Evolutionary conservation across 768 basidiomycete species (phyloP).

Genomic region (Boletus subparvulus): DNA sequence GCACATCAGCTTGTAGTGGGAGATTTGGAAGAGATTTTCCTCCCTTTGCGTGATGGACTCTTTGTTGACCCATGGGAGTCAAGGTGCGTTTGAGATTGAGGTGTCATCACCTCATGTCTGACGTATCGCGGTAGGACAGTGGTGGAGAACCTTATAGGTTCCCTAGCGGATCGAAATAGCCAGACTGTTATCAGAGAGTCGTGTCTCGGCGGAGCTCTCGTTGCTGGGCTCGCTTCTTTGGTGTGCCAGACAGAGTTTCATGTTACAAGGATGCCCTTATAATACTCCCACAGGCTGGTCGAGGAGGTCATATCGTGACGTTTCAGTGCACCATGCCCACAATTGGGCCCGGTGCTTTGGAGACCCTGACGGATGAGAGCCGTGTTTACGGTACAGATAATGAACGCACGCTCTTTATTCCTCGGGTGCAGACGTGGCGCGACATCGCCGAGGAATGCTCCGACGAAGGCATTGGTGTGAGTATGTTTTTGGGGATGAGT

Average conservation of each 20-base stretch:
- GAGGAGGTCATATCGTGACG: constrained; percentile 74
- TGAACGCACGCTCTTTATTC: constrained; percentile 75
- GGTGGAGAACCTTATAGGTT: constrained; percentile 65
- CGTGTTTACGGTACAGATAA: constrained; percentile 81
- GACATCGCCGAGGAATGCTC: constrained; percentile 86
- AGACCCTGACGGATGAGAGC: constrained; percentile 55
- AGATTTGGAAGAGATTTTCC: constrained; percentile 91
- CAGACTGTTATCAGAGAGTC: constrained; percentile 50
- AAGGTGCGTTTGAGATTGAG: constrained; percentile 46
- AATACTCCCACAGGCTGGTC: constrained; percentile 46
- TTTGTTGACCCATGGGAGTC: constrained; percentile 75
- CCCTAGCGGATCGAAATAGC: constrained; percentile 62
- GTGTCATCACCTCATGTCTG: background rate
- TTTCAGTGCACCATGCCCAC: constrained; percentile 73
- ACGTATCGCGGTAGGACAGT: constrained; percentile 42
- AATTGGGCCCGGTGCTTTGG: constrained; percentile 70
- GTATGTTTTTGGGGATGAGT: constrained; percentile 79
- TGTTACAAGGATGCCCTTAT: constrained; percentile 9
- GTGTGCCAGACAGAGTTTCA: constrained; percentile 41
- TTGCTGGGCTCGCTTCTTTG: constrained; percentile 68
- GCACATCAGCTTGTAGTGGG: constrained; percentile 76
- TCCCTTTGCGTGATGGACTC: constrained; percentile 69
- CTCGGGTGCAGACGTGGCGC: constrained; percentile 78
- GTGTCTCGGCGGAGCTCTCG: constrained; percentile 77
- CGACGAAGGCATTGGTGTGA: constrained; percentile 87